Base-by-base conservation (phyloP, 169 alveolate species). In the Cryptosporidium meleagridis region DNA sequence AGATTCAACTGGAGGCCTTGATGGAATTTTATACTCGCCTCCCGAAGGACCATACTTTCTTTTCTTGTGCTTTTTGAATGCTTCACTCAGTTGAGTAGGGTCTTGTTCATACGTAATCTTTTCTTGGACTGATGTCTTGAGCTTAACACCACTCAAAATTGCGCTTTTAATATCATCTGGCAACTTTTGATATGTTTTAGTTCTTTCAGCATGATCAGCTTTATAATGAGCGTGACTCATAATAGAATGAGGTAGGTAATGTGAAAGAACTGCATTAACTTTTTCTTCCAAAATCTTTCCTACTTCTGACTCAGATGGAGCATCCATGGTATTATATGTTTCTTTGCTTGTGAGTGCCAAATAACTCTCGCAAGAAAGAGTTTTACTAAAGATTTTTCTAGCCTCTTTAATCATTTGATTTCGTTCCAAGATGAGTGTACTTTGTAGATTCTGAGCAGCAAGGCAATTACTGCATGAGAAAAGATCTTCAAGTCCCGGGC, bases 401-500 rank as follows among this genome's bases (percentile, higher is more conserved):
- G 18, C 29, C 0, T 73, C 86, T 26, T n/a, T n/a, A n/a, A 73
- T 33, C 21, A 52, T 26, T 0, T 73, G 33, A 31, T 73, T 73
- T 73, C 71, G 23, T 73, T 33, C 31, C 3, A 73, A 52, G 8
- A 73, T 18, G 3, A 31, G 3, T 18, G 29, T 26, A 0, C 86
- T 35, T 14, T 52, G 55, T n/a, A 73, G 21, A 18, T n/a, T 73
- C 37, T 73, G 86, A 18, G 23, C 37, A n/a, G 68, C 69, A 14
- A 52, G 86, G 18, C 86, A 73, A 37, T 33, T 39, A 41, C 55
- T 73, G 10, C 86, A 73, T 31, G 86, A n/a, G 39, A 21, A 16
- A 29, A 73, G 33, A 55, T 73, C 86, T 21, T 73, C 71, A 59
- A 73, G 52, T 55, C 71, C 86, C 0, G 86, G 71, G n/a, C 86